phyloP scores from a whole-genome alignment of 768 basidiomycete species.

The Rhizopogon rudus region DNA sequence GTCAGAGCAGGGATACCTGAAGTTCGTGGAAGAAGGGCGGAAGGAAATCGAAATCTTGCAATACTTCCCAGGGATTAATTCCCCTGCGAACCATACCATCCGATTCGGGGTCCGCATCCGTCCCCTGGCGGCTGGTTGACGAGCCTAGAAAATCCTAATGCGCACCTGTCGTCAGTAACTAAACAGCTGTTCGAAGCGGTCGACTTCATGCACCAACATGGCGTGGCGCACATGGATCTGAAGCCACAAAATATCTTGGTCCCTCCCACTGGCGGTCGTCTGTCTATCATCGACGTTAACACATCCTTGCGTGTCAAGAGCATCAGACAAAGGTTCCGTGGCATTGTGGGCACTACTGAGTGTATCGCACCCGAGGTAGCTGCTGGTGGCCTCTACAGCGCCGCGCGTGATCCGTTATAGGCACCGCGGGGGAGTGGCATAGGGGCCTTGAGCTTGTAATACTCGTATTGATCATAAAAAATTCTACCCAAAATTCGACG shows the following conservation, averaged over 20 bases:
- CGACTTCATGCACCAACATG: constrained; percentile 9
- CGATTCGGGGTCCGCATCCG: not conserved
- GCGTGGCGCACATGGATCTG: constrained; percentile 13
- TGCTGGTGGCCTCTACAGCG: not conserved
- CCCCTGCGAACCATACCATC: constrained; percentile 8
- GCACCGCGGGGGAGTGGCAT: no score
- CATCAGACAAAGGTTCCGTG: not conserved
- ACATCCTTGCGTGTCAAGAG: not conserved
- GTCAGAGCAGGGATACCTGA: constrained; percentile 2
- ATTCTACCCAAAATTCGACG: no score
- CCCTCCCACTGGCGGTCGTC: not conserved
- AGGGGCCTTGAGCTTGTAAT: no score
- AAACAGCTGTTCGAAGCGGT: constrained; percentile 4
- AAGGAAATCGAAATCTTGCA: constrained; percentile 5
- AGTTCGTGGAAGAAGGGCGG: constrained; percentile 2
- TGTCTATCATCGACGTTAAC: not conserved
- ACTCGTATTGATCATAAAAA: no score
- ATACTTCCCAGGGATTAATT: constrained; percentile 1
- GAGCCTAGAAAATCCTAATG: not conserved
- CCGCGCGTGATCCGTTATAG: not conserved
- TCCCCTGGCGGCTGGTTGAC: not conserved
- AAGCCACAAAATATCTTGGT: constrained; percentile 8
- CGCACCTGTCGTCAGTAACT: not conserved
- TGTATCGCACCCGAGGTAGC: not conserved
- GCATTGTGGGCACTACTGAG: not conserved